phyloP scores from a whole-genome alignment of 2,329 filamentous ascomycete species.

The Gliomastix tumulicola region DNA sequence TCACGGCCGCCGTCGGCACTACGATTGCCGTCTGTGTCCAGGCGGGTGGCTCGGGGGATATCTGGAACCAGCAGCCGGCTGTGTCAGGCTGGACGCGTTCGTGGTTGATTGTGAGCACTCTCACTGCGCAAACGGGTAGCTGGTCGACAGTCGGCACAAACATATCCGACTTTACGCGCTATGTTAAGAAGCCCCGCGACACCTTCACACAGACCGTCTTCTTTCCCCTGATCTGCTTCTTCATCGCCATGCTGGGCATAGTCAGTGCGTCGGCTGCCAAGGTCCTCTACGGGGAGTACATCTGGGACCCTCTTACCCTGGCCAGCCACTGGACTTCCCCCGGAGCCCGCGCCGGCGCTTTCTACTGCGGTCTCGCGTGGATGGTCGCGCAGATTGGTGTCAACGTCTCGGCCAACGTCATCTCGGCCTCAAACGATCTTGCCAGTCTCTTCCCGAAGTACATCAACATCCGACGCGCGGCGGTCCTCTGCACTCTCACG shows the following conservation, averaged over 20 bases:
- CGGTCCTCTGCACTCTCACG: conserved; percentile 17
- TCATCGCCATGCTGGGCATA: conserved; percentile 38
- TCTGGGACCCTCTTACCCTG: conserved; percentile 42
- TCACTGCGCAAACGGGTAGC: conserved; percentile 4
- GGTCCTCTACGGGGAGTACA: conserved; percentile 33
- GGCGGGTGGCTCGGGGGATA: not conserved
- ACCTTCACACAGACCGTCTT: not conserved
- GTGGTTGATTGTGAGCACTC: conserved; percentile 5
- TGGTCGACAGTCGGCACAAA: conserved; percentile 6
- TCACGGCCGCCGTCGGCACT: conserved; percentile 9
- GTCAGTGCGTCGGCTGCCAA: conserved; percentile 37
- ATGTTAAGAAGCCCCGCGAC: not conserved
- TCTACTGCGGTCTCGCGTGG: conserved; percentile 18
- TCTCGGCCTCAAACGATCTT: conserved; percentile 20
- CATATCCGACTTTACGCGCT: conserved; percentile 1
- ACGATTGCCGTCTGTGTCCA: conserved; percentile 21
- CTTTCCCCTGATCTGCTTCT: conserved; percentile 38
- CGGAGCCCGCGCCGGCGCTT: conserved; percentile 20
- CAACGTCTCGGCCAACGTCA: conserved; percentile 18
- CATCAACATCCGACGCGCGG: conserved; percentile 21
- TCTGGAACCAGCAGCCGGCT: not conserved
- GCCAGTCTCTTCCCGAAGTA: conserved; percentile 19
- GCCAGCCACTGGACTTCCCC: conserved; percentile 28
- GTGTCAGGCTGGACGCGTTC: not conserved
- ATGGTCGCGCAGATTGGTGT: conserved; percentile 30